Evolutionary conservation across 2,329 filamentous ascomycete genomes (phyloP).

Genomic region (Pseudocercospora cruenta): DNA sequence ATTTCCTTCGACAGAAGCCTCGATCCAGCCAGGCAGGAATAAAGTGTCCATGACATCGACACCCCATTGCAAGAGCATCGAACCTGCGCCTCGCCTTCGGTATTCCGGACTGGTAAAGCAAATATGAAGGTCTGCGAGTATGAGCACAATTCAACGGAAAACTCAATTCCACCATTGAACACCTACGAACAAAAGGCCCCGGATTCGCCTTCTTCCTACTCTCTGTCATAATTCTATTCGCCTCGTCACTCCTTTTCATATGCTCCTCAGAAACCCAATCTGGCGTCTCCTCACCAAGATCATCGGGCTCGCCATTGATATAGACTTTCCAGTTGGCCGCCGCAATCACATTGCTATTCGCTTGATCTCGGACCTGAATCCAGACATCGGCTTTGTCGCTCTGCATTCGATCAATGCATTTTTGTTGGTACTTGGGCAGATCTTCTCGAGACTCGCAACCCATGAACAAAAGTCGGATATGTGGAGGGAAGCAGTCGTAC

Average conservation of each 20-base stretch:
- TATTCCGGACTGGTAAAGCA: not conserved
- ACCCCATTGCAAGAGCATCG: not conserved
- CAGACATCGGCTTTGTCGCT: slow-evolving; percentile 34
- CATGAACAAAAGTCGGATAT: slow-evolving; percentile 26
- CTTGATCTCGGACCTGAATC: slow-evolving; percentile 36
- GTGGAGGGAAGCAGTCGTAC: slow-evolving; percentile 8
- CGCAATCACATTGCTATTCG: slow-evolving; percentile 34
- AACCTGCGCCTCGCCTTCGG: not conserved
- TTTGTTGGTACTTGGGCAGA: slow-evolving; percentile 14
- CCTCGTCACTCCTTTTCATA: not conserved
- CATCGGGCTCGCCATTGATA: slow-evolving; percentile 20
- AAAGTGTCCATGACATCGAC: not conserved
- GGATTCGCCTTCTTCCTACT: not conserved
- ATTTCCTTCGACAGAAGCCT: not conserved
- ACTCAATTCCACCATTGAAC: no score
- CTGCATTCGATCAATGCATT: slow-evolving; percentile 23
- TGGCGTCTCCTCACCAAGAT: slow-evolving; percentile 13
- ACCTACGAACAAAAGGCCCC: slow-evolving; percentile 5
- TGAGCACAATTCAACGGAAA: not conserved
- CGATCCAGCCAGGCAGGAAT: not conserved
- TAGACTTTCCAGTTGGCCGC: slow-evolving; percentile 40
- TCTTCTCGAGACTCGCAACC: slow-evolving; percentile 26
- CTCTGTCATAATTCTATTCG: not conserved
- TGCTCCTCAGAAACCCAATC: not conserved
- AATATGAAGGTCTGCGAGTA: not conserved